Evolutionary conservation across 257 asterid species (phyloP), one percentile per base, ranked within the genome.

Genomic region (Cinchona pubescens): DNA sequence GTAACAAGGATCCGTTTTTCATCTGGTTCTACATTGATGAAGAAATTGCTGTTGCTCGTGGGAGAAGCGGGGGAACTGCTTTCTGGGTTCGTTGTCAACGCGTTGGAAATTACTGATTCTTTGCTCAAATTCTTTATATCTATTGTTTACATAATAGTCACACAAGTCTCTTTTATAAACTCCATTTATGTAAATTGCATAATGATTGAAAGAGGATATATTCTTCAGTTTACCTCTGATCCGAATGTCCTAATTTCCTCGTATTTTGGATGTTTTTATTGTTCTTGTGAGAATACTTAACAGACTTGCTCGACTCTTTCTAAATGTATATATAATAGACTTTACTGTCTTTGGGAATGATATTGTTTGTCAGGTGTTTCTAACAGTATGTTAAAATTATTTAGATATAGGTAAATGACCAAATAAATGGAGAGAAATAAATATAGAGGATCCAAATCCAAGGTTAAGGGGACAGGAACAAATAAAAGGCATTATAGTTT

Each of bases 1-100:
- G 83, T 82, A 94, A 80, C 61, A 76, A 88, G 81, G 95, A 94
- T 73, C 97, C 97, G 7, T 90, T 92, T 76, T 94, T 94, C 76
- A 77, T 89, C 65, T 92, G 98, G 98, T 92, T 90, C 73, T 94
- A 92, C 56, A 78, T 94, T 18, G 99, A 94, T 40, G 97, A 94
- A 76, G 99, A 94, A 77, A 88, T 92, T 56, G 97, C 94, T n/a
- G 97, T 94, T 79, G 99, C 97, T 58, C 94, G 97, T 45, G 99
- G 99, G 42, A 84, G 83, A 79, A 87, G 98, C 78, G 97, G 98
- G 19, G 97, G 97, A 51, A 94, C 98, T 64, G 97, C 97, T 23
- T 92, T 88, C 76, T 94, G 98, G 98, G 97, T 92, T 56, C 95
- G 98, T 11, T 89, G 95, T 76, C 73, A 72, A 74, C 85, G 88